These are phyloP conservation scores for Aspergillus latus DNA, from an alignment of 2,329 filamentous ascomycete genomes.

Conservation along the genomic window DNA sequence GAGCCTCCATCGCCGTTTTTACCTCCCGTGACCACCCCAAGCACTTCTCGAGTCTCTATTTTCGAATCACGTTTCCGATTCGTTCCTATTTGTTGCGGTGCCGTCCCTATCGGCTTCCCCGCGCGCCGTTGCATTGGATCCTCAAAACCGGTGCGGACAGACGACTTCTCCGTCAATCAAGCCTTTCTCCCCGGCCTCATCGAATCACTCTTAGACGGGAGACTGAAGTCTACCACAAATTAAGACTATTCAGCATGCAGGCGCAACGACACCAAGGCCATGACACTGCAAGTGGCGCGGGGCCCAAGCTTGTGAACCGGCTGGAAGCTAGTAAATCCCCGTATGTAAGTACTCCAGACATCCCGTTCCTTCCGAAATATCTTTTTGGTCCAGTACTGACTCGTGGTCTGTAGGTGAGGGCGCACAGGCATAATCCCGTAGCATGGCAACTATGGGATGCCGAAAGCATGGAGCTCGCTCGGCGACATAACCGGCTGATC, in stretches of 20 bases:
- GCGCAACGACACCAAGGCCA: constrained; percentile 26
- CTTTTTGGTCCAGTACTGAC: constrained; percentile 15
- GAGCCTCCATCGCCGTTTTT: constrained; percentile 4
- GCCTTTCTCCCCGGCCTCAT: neutral
- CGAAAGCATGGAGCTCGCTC: constrained; percentile 73
- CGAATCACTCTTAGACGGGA: neutral
- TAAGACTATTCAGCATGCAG: constrained; percentile 29
- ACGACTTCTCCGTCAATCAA: neutral
- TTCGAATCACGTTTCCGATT: neutral
- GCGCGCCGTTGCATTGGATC: neutral
- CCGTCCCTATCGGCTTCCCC: constrained; percentile 1
- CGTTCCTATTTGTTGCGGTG: neutral
- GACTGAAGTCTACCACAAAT: constrained; percentile 23
- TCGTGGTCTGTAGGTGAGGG: constrained; percentile 56
- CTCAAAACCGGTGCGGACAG: constrained; percentile 8
- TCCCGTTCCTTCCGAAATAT: neutral
- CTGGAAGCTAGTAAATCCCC: constrained; percentile 63
- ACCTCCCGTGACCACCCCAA: neutral
- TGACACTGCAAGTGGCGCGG: constrained; percentile 21
- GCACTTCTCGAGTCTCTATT: neutral
- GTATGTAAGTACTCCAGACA: constrained; percentile 55
- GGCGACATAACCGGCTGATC: constrained; percentile 78
- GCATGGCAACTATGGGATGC: constrained; percentile 88
- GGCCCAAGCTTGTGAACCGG: constrained; percentile 53
- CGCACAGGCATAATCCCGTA: constrained; percentile 77